These are phyloP conservation scores for Cyanidiococcus yangmingshanensis DNA, from an alignment of 23 red algal species.

Conservation along the genomic window DNA sequence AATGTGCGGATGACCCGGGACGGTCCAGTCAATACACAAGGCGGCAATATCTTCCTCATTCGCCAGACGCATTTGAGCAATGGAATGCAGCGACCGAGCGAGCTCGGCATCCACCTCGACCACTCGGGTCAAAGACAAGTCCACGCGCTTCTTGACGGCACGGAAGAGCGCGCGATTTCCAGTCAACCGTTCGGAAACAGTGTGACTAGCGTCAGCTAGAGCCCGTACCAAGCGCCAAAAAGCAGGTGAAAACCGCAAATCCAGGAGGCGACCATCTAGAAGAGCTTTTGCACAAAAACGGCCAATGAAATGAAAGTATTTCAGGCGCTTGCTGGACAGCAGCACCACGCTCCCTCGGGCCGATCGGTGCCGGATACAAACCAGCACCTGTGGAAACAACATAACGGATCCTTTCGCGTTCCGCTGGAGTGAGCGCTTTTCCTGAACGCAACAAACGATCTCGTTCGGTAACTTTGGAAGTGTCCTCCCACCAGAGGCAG, in stretches of 20 bases:
- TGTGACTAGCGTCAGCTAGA: conserved; percentile 15
- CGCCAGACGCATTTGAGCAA: conserved; percentile 46
- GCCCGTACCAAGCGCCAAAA: conserved; percentile 52
- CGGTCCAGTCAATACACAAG: conserved; percentile 62
- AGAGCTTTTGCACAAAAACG: conserved; percentile 74
- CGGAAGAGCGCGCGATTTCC: conserved; percentile 20
- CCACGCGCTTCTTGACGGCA: not conserved
- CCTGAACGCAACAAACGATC: not conserved
- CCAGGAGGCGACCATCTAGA: conserved; percentile 86
- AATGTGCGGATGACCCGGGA: conserved; percentile 61
- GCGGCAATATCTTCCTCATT: conserved; percentile 38
- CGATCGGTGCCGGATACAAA: conserved; percentile 56
- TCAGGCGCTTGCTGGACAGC: conserved; percentile 29
- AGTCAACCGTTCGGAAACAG: not conserved
- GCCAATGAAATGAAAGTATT: conserved; percentile 68
- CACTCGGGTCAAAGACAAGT: conserved; percentile 23
- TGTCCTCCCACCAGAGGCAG: conserved; percentile 49
- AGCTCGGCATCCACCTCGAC: conserved; percentile 55
- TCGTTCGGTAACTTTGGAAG: not conserved
- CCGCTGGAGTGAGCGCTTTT: not conserved
- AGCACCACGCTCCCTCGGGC: not conserved
- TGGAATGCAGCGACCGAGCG: conserved; percentile 47
- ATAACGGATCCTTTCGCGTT: conserved; percentile 20
- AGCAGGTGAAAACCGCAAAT: conserved; percentile 62
- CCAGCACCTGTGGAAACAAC: conserved; percentile 71